Base-by-base conservation (phyloP, 148 eudicot genomes). In the Silene uniflora region DNA sequence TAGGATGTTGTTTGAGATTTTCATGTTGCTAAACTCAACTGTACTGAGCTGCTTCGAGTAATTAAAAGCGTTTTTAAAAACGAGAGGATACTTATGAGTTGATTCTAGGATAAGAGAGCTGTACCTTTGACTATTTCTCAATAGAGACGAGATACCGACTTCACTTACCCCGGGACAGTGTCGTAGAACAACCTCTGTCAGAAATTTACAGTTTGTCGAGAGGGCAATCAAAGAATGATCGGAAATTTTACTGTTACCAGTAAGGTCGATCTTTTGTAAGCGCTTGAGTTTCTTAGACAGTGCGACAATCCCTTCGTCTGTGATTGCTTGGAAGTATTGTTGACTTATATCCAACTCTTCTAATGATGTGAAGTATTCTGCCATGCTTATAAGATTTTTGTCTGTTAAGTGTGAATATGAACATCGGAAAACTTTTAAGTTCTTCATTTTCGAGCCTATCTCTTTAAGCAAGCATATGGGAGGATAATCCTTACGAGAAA, bases 131-230 rank as follows among this genome's bases (percentile, higher is more conserved):
- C 73, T 54, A 54, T 71, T 71, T 71, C 21, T 16, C 73, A 71
- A 54, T 25, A 71, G 73, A 25, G 27, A 54, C 46, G 73, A 24
- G 19, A 71, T 54, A 25, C 73, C 62, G 10, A 35, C 44, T 54
- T 71, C 62, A 71, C 61, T 71, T 62, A 71, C 62, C 25, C 73
- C 61, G 8, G 73, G 73, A 29, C 73, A 71, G 73, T 71, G 73
- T 54, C 73, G 62, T 13, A 71, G 73, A 23, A 71, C 73, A 17
- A 71, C 62, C 61, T 52, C 54, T 25, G 12, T 71, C 44, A 71
- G 62, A 54, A 25, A 25, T 55, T 71, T 71, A 55, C 73, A 71
- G 62, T 71, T 54, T 54, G 62, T 27, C 21, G 73, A 52, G 22
- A 71, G 73, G 21, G 73, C 73, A 2, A 71, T 2, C 17, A 71